Conservation (phyloP, 805 yeast species). For the Ogataea ramenticola region DNA sequence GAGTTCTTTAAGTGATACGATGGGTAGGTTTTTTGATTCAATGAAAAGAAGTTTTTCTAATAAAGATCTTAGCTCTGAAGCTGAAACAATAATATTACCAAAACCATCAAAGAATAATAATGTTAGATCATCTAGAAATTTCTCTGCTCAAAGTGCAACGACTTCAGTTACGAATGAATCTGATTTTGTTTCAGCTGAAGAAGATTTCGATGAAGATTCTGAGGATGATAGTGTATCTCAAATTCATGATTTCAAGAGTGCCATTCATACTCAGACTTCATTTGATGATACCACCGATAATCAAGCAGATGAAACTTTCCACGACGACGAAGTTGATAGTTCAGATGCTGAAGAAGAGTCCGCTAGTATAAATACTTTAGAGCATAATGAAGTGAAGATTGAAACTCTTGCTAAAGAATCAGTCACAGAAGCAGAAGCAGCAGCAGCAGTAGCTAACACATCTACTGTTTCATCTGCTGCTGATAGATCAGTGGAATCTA, state of each 20-base stretch:
- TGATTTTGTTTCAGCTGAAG: slow-evolving; percentile 26
- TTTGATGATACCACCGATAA: neutral
- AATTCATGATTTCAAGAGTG: neutral
- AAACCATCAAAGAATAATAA: neutral
- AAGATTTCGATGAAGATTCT: slow-evolving; percentile 13
- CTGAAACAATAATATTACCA: neutral
- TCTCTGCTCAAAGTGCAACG: slow-evolving; percentile 17
- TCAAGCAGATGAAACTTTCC: neutral
- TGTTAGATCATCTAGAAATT: slow-evolving; percentile 8
- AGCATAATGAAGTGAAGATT: too few relatives aligned
- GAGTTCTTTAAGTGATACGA: slow-evolving; percentile 12
- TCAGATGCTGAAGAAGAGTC: neutral
- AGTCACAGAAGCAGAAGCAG: neutral
- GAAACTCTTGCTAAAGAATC: too few relatives aligned
- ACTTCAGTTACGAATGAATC: slow-evolving; percentile 22
- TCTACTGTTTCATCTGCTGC: neutral
- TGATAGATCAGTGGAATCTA: slow-evolving; percentile 12
- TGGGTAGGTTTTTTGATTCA: slow-evolving; percentile 13
- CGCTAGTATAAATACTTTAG: too few relatives aligned
- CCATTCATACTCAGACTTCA: neutral
- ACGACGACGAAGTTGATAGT: neutral
- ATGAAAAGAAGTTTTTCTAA: slow-evolving; percentile 9
- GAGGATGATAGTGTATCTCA: slow-evolving; percentile 12
- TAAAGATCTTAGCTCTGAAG: slow-evolving; percentile 1
- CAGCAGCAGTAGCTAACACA: neutral